A percentile compares a stretch with the other conserved stretches of the same genome.
These are phyloP conservation scores for Pyrrhoderma noxium DNA, from an alignment of 1,284 basidiomycete species.

Conservation along the genomic window DNA sequence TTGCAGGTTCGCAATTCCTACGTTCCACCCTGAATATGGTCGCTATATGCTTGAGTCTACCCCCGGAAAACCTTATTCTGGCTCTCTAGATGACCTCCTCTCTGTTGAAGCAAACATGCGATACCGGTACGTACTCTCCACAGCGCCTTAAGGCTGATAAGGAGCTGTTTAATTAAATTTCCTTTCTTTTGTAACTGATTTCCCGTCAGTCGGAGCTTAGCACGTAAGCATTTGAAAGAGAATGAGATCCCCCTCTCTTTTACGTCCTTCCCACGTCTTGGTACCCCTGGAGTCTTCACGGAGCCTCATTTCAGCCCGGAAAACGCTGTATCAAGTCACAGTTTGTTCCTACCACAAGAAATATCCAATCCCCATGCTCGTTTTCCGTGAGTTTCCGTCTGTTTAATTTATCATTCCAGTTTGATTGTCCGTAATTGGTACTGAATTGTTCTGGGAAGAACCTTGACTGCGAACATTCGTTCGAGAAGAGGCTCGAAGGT, in stretches of 20 bases:
- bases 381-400: slow-evolving; percentile 73
- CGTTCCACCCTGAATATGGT: slow-evolving; percentile 98
- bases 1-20: slow-evolving; percentile 67
- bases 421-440: slow-evolving; percentile 14
- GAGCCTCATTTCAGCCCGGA: slow-evolving; percentile 79
- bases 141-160: neutral
- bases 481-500: slow-evolving; percentile 88
- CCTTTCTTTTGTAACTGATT: slow-evolving; percentile 4
- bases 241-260: slow-evolving; percentile 91
- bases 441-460: slow-evolving; percentile 42
- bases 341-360: slow-evolving; percentile 91
- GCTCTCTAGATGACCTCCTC: slow-evolving; percentile 76
- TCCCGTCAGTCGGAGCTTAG: slow-evolving; percentile 66
- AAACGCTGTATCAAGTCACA: slow-evolving; percentile 77
- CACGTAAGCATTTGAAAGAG: slow-evolving; percentile 73
- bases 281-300: slow-evolving; percentile 84
- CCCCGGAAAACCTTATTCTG: slow-evolving; percentile 91
- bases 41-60: slow-evolving; percentile 99
- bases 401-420: slow-evolving; percentile 1
- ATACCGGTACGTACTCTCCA: slow-evolving; percentile 48
- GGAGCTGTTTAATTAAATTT: slow-evolving; percentile 17
- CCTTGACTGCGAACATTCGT: slow-evolving; percentile 93
- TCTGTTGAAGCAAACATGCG: slow-evolving; percentile 94
- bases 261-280: slow-evolving; percentile 93
- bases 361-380: slow-evolving; percentile 96